Percentiles rank a stretch among this genome's conserved stretches.
Conservation (phyloP, 1,284 basidiomycete genomes). For the Rhodofomes roseus region DNA sequence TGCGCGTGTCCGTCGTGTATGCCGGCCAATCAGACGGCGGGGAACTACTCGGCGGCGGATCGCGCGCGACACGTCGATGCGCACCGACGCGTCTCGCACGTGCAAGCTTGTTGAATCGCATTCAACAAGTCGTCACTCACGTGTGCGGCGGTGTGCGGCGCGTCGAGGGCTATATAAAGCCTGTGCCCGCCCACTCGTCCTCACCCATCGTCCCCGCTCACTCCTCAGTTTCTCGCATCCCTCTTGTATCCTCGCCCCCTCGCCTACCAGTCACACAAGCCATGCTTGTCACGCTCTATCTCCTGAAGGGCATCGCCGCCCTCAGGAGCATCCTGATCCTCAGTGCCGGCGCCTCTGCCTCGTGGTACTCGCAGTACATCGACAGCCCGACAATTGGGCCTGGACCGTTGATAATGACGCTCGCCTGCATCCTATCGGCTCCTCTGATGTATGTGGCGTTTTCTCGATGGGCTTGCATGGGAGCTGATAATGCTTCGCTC, state of each 20-base stretch:
- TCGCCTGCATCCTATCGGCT: background rate
- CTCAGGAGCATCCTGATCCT: background rate
- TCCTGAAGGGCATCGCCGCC: background rate
- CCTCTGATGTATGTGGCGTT: background rate
- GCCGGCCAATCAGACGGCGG: background rate
- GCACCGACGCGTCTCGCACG: background rate
- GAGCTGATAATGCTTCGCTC: no score
- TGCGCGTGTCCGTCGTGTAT: conserved; percentile 42
- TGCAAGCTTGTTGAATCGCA: background rate
- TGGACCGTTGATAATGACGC: background rate
- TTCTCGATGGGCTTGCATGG: background rate
- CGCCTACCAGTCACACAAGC: background rate
- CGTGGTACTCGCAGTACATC: background rate
- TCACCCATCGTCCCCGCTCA: background rate
- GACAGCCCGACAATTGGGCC: background rate
- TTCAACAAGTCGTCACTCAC: background rate
- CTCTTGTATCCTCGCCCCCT: background rate
- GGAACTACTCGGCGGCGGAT: background rate
- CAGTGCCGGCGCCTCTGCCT: background rate
- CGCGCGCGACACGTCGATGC: no score
- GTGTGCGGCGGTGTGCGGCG: background rate
- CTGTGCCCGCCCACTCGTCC: no score
- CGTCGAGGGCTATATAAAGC: background rate
- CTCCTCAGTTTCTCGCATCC: background rate
- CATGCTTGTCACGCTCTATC: background rate